These are phyloP conservation scores for Phyllostachys edulis DNA, from an alignment of 176 grass and related monocot genomes.

Conservation along the genomic window DNA sequence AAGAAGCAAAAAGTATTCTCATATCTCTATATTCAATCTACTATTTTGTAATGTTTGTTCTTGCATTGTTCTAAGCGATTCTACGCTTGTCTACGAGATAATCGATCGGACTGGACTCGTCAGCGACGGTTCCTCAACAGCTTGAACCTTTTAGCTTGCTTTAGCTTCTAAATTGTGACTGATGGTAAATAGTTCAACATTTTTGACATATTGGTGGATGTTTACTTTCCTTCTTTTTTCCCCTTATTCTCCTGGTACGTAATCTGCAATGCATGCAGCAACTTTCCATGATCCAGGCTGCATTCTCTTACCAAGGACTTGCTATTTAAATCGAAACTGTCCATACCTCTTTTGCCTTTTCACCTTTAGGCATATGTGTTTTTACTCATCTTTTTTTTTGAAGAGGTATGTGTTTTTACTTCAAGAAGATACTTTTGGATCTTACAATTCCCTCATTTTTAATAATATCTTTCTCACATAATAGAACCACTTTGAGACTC, in stretches of 20 bases:
- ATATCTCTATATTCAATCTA: no score
- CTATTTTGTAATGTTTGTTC: no score
- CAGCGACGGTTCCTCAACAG: no score
- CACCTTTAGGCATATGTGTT: slow-evolving; percentile 8
- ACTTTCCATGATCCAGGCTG: not conserved
- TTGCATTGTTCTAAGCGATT: no score
- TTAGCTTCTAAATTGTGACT: not conserved
- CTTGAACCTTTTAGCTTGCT: not conserved
- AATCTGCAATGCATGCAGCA: not conserved
- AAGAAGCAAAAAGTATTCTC: no score
- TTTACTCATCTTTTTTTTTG: no score
- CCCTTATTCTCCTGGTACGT: not conserved
- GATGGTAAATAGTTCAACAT: not conserved
- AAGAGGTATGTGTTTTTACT: slow-evolving; percentile 12
- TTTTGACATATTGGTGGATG: not conserved
- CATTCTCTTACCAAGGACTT: not conserved
- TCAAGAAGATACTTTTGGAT: slow-evolving; percentile 11
- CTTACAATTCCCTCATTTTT: not conserved
- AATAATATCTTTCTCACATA: not conserved
- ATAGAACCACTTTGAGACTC: no score
- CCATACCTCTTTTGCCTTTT: not conserved
- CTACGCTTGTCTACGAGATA: no score
- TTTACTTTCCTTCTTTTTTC: not conserved
- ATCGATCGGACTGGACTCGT: no score
- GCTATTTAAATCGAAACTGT: not conserved